Conservation (phyloP, 2,329 filamentous ascomycete genomes). For the Albifimbria verrucaria region DNA sequence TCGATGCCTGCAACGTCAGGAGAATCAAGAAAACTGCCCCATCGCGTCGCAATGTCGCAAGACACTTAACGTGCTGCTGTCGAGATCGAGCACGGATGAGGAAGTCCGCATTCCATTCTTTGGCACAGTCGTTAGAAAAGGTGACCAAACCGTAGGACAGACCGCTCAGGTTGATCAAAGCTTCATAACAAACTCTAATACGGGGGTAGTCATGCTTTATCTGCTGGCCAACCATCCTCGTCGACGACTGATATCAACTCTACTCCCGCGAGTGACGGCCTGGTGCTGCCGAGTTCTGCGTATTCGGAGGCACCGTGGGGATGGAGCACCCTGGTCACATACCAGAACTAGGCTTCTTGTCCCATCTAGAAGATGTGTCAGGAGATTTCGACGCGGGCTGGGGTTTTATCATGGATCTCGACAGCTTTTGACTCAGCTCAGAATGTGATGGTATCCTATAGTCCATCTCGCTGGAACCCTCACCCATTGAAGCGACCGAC, state of each 20-base stretch:
- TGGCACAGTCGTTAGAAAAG: slow-evolving; percentile 10
- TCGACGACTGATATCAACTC: slow-evolving; percentile 2
- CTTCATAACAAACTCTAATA: neutral
- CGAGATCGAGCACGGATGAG: neutral
- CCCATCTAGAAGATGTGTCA: slow-evolving; percentile 2
- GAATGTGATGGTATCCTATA: too few relatives aligned
- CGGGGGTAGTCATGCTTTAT: neutral
- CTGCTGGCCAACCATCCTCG: neutral
- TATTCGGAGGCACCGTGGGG: slow-evolving; percentile 7
- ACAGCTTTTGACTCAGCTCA: slow-evolving; percentile 5
- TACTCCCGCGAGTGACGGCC: slow-evolving; percentile 1
- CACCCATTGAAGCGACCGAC: too few relatives aligned
- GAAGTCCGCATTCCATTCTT: slow-evolving; percentile 10
- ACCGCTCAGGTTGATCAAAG: neutral
- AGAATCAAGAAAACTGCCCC: slow-evolving; percentile 5
- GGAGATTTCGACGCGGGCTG: slow-evolving; percentile 6
- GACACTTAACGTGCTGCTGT: slow-evolving; percentile 4
- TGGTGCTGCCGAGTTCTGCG: slow-evolving; percentile 5
- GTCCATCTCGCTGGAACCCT: too few relatives aligned
- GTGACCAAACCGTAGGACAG: neutral
- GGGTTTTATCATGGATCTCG: slow-evolving; percentile 8
- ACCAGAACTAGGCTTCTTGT: slow-evolving; percentile 6
- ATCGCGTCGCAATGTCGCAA: slow-evolving; percentile 15
- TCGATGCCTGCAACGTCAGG: slow-evolving; percentile 3
- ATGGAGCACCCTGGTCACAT: slow-evolving; percentile 4